These are phyloP conservation scores for Endoconidiophora polonica DNA, from an alignment of 2,329 filamentous ascomycete species.

Conservation along the genomic window DNA sequence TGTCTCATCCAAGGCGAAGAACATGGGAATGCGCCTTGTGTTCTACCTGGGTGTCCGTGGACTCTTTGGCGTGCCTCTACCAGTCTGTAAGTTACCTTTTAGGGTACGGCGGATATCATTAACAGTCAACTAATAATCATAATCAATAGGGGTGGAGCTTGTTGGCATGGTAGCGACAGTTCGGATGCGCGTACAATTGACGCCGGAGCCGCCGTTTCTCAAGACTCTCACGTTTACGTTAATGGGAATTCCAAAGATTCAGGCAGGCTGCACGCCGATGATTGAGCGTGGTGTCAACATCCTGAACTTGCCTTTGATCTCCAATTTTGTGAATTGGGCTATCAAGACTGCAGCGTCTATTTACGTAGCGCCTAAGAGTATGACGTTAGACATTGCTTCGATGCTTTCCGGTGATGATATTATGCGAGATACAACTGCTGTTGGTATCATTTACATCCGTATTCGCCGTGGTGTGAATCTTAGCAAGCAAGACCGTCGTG, in stretches of 20 bases:
- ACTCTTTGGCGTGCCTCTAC: conserved; percentile 73
- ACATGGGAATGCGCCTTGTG: conserved; percentile 93
- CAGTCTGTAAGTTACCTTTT: conserved; percentile 40
- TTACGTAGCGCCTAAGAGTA: conserved; percentile 87
- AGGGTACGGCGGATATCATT: background rate
- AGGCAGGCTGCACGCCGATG: conserved; percentile 83
- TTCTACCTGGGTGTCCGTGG: conserved; percentile 88
- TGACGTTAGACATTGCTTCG: conserved; percentile 81
- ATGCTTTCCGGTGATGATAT: conserved; percentile 85
- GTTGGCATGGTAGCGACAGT: conserved; percentile 79
- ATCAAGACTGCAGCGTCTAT: conserved; percentile 74
- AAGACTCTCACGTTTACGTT: conserved; percentile 86
- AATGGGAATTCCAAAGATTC: conserved; percentile 82
- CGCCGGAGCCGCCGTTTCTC: conserved; percentile 79
- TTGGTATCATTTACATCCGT: conserved; percentile 82
- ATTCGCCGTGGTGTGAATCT: conserved; percentile 78
- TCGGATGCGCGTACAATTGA: conserved; percentile 65
- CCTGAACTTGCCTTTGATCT: conserved; percentile 79
- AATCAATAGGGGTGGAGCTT: conserved; percentile 51
- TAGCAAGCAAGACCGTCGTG: conserved; percentile 77
- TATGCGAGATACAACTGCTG: conserved; percentile 69
- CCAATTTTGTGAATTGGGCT: conserved; percentile 92
- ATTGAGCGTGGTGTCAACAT: conserved; percentile 81
- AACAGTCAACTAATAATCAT: conserved; percentile 12
- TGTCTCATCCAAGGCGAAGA: conserved; percentile 67